Evolutionary conservation across 495 filamentous ascomycete genomes (phyloP), one percentile per base, ranked within the genome.

Genomic region (Penicillium steckii): DNA sequence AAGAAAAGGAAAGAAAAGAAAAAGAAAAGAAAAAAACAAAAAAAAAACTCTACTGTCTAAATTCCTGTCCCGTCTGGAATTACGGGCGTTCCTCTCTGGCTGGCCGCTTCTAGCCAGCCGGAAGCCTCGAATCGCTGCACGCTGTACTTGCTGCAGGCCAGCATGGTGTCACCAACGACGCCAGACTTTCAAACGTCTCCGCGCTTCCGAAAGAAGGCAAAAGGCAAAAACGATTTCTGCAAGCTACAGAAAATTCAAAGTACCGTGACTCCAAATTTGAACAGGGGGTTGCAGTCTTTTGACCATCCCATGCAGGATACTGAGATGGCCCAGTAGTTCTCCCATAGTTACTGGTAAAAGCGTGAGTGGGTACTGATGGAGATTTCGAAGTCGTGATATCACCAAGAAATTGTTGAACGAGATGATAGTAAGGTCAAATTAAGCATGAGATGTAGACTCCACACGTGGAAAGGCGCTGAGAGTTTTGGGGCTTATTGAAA

Each of bases 401-500:
- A 43, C 15, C 25, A 19, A 21, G 18, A 32, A 15, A 29, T 35
- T n/a, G 32, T 32, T 30, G 8, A 18, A 37, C 3, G 7, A 18
- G n/a, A 7, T 15, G 15, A 13, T 15, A 8, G 5, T 4, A 45
- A 27, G 22, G 53, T 61, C 27, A 33, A 17, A 60, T 53, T 55
- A 62, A 56, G 52, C 56, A 53, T 56, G 50, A 48, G 46, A 56
- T 24, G 50, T 30, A 37, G 22, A 26, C 44, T 45, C 43, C 43
- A 56, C 55, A 52, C 49, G 48, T 46, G 53, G 44, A 55, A n/a
- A 40, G 33, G 40, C 38, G 49, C 43, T 25, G 30, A 55, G 33
- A 51, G 37, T 51, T 53, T 35, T n/a, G n/a, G 4, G 47, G 58
- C 33, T 59, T 48, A 49, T 56, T 57, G 35, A 53, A n/a, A 52